Conservation (phyloP, 768 basidiomycete genomes). For the Infundibulicybe gibba region DNA sequence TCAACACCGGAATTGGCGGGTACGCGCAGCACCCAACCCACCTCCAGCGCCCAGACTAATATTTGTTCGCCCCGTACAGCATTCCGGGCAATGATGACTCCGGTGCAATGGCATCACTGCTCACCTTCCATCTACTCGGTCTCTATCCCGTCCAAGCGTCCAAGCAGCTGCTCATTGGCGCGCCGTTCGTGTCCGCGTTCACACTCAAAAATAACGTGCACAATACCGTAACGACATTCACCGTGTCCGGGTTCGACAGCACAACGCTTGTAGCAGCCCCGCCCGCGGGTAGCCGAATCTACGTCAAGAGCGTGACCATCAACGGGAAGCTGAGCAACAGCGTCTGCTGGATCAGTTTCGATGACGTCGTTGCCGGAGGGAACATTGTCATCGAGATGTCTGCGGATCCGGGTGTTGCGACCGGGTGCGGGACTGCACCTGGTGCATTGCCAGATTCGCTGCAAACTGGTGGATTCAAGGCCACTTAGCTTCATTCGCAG, state of each 20-base stretch:
- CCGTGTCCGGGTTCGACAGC: conserved; percentile 38
- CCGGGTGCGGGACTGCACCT: conserved; percentile 34
- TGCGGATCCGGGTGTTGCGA: conserved; percentile 29
- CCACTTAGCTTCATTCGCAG: no score
- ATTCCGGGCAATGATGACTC: conserved; percentile 53
- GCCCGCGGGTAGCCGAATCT: conserved; percentile 34
- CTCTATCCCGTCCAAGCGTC: conserved; percentile 46
- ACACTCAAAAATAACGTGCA: conserved; percentile 34
- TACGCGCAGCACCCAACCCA: conserved; percentile 13
- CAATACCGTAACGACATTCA: conserved; percentile 35
- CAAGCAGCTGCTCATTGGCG: conserved; percentile 42
- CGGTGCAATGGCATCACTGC: conserved; percentile 48
- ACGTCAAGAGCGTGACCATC: conserved; percentile 39
- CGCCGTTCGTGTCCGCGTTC: conserved; percentile 44
- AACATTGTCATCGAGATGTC: conserved; percentile 42
- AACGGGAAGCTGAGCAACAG: conserved; percentile 32
- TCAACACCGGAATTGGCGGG: conserved; percentile 43
- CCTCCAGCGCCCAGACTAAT: neutral
- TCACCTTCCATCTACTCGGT: conserved; percentile 47
- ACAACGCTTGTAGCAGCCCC: conserved; percentile 30
- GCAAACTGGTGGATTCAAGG: conserved; percentile 31
- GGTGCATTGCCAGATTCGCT: conserved; percentile 35
- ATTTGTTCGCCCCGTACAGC: conserved; percentile 12
- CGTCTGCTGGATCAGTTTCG: conserved; percentile 41
- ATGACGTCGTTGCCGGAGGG: conserved; percentile 40